These are phyloP conservation scores for Pestalotiopsis sp. DNA, from an alignment of 2,329 filamentous ascomycete species.

Conservation along the genomic window DNA sequence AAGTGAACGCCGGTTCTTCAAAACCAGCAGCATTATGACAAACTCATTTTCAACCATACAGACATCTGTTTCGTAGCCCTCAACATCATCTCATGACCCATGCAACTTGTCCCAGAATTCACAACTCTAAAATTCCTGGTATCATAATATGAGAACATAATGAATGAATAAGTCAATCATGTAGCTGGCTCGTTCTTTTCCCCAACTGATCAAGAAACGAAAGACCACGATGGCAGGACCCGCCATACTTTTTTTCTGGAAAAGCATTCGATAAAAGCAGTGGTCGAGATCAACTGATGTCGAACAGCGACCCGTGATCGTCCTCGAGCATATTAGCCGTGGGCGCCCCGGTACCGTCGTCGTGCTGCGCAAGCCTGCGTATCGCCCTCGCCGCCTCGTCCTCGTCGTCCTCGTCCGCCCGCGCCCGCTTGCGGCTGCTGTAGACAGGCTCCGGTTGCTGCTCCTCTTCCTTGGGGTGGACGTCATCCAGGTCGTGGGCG, in stretches of 20 bases:
- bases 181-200: no score
- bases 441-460: not conserved
- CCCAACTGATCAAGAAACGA: no score
- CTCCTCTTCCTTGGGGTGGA: not conserved
- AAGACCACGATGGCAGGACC: no score
- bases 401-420: conserved; percentile 28
- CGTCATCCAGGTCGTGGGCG: no score
- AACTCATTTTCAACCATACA: no score
- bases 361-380: conserved; percentile 25
- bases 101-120: not conserved
- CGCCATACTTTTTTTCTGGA: not conserved
- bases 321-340: conserved; percentile 2
- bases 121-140: not conserved
- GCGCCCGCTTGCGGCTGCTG: conserved; percentile 30
- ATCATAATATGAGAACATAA: no score
- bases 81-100: not conserved
- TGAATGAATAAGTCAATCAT: no score
- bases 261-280: no score
- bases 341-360: not conserved
- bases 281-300: not conserved
- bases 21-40: no score
- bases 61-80: not conserved
- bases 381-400: conserved; percentile 20
- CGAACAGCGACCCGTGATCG: not conserved
- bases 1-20: no score